Evolutionary conservation across 768 basidiomycete genomes (phyloP), one percentile per base, ranked within the genome.

Genomic region (Clathrus columnatus): DNA sequence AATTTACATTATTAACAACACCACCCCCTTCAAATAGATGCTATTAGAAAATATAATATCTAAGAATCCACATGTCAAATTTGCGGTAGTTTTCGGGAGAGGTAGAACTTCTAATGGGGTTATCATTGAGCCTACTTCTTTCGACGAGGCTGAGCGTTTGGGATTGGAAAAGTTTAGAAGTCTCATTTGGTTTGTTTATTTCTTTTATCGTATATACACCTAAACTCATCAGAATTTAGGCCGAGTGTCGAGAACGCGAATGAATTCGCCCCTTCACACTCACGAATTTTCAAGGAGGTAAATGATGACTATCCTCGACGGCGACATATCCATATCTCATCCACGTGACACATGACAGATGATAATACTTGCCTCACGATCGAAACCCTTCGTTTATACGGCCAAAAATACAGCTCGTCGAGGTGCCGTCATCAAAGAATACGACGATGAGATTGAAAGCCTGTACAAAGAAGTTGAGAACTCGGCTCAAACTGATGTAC

Each of bases 321-420:
- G n/a, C n/a, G n/a, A 7, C 17, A 20, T 10, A 14, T 44, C 7
- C 27, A 10, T 27, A 14, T 41, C 2, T 52, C 32, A n/a, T 47
- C n/a, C 41, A 41, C 7, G 16, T 51, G 7, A 48, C 5, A 28
- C 5, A 27, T 29, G 17, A n/a, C 24, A 70, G 70, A 76, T 80
- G 75, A 75, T 81, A 32, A 43, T 79, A 26, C 62, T 79, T 16
- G 67, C 77, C 0, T 63, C 68, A 2, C 61, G 70, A 23, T 67
- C 64, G 0, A 75, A 75, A 53, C 78, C 75, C 1, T 64, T 80
- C 41, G 65, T 70, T n/a, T 71, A 72, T 21, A 65, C 75, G 1
- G 71, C 65, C 0, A 81, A 80, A 59, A 76, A 76, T 1, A 75
- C 78, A 0, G 69, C 77, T 4, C 65, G 67, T 36, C 70, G 73